Conservation (phyloP, 164 flowering plant species). For the Magnolia sinica region DNA sequence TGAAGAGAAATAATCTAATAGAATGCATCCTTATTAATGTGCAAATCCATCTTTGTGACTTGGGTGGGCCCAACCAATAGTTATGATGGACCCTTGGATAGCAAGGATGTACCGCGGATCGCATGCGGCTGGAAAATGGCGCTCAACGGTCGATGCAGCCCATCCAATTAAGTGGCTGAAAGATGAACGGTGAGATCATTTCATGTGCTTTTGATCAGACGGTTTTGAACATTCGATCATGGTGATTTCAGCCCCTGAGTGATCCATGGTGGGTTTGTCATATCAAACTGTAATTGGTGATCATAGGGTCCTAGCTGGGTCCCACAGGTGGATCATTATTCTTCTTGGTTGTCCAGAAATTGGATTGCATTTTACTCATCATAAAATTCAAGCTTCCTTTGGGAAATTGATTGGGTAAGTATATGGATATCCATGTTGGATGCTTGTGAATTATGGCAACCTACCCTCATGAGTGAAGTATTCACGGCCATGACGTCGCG, state of each 20-base stretch:
- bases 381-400: background rate
- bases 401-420: background rate
- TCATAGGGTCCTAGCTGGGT: background rate
- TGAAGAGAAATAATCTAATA: background rate
- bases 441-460: background rate
- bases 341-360: background rate
- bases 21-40: too few species aligned
- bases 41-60: background rate
- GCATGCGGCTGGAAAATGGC: too few species aligned
- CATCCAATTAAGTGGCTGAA: background rate
- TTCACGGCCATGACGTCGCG: background rate
- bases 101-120: background rate
- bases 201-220: background rate
- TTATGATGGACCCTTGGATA: background rate
- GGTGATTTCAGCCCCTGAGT: background rate
- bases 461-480: background rate
- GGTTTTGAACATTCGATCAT: background rate
- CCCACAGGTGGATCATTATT: background rate
- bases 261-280: background rate
- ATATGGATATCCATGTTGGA: background rate
- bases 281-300: background rate
- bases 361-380: background rate
- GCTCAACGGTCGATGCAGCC: background rate
- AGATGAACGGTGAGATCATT: background rate
- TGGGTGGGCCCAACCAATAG: background rate